Evolutionary conservation across 352 stramenopile species (phyloP).

Genomic region (Blastocystis sp.): DNA sequence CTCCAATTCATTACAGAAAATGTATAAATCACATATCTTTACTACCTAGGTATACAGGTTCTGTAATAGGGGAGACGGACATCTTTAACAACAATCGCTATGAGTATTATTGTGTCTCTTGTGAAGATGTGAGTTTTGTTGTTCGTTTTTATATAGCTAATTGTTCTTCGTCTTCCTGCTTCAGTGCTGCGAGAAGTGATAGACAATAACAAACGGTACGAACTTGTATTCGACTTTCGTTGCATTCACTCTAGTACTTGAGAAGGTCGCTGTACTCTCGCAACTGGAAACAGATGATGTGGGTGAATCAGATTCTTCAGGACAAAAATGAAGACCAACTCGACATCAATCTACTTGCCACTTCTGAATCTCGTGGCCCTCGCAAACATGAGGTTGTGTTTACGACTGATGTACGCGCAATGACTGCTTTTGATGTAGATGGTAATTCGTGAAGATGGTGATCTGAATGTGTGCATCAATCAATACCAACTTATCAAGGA

Average conservation of each 20-base stretch:
- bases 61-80: constrained; percentile 36
- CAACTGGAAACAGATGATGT: constrained; percentile 59
- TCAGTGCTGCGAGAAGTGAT: background rate
- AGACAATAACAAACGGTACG: background rate
- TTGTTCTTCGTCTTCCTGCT: background rate
- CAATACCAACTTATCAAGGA: constrained; percentile 49
- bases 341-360: background rate
- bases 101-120: constrained; percentile 36
- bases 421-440: background rate
- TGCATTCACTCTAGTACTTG: background rate
- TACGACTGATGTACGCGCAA: background rate
- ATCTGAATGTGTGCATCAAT: constrained; percentile 22
- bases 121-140: background rate
- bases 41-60: constrained; percentile 9
- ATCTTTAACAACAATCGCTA: constrained; percentile 59
- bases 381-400: background rate
- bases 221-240: background rate
- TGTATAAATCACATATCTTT: background rate
- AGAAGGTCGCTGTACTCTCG: constrained; percentile 2
- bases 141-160: background rate
- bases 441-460: background rate
- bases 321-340: background rate
- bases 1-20: constrained; percentile 5
- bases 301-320: constrained; percentile 23
- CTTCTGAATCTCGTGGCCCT: background rate